phyloP scores from a whole-genome alignment of 495 filamentous ascomycete genomes.

The Hypoxylon fuscum region DNA sequence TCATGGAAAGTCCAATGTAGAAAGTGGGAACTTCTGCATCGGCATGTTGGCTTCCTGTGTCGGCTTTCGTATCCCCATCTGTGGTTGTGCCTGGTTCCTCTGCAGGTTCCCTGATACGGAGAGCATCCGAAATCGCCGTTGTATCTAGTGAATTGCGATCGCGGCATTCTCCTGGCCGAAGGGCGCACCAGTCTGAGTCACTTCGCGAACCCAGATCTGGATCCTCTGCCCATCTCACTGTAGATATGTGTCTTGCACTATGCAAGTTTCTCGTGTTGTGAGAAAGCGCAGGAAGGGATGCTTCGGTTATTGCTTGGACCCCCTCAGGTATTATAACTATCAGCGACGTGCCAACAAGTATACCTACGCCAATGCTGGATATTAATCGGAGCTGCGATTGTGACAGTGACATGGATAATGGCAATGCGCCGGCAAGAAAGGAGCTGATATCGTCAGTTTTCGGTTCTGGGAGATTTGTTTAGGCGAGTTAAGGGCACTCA shows the following conservation, averaged over 20 bases:
- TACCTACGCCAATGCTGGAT: conserved; percentile 91
- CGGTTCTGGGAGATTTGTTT: conserved; percentile 9
- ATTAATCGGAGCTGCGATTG: conserved; percentile 87
- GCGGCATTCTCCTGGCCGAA: neutral
- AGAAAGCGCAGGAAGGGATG: conserved; percentile 55
- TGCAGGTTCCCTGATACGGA: conserved; percentile 19
- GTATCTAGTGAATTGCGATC: conserved; percentile 3
- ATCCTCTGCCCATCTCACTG: conserved; percentile 36
- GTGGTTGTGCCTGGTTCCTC: conserved; percentile 26
- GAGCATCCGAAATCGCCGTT: neutral
- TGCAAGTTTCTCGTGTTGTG: conserved; percentile 46
- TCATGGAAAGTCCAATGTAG: conserved; percentile 82
- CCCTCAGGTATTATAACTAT: conserved; percentile 98
- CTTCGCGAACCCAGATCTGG: conserved; percentile 1
- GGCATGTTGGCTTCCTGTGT: conserved; percentile 15
- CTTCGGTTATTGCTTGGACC: conserved; percentile 86
- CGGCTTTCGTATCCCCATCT: conserved; percentile 12
- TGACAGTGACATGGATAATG: conserved; percentile 89
- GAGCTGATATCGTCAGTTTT: conserved; percentile 68
- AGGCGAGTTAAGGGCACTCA: conserved; percentile 56
- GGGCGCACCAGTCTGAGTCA: conserved; percentile 6
- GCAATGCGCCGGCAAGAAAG: conserved; percentile 92
- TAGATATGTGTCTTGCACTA: conserved; percentile 25
- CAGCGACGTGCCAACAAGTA: conserved; percentile 92
- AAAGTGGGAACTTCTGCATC: conserved; percentile 59